Evolutionary conservation across 2,329 filamentous ascomycete genomes (phyloP), one percentile per base, ranked within the genome.

Genomic region (Fusarium oligoseptatum): DNA sequence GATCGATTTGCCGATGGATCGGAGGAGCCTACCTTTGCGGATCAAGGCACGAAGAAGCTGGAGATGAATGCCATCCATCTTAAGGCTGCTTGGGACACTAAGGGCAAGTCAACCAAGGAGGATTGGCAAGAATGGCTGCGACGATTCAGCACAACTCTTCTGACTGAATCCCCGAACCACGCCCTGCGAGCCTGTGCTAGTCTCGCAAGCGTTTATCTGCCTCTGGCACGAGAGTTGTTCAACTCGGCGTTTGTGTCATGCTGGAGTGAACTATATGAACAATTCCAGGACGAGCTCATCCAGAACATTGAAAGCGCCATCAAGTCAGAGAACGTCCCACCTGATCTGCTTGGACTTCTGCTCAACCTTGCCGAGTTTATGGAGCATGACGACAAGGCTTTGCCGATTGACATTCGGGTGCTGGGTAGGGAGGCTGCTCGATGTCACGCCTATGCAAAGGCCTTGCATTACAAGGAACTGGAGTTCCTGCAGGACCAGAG

Each of bases 61-160:
- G 95, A 97, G 71, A 96, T 98, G 83, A 99, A 99, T 77, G 95
- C 98, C 60, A 95, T 98, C 73, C 97, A 99, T 86, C 87, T 99
- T 24, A 98, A 98, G 83, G 93, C 93, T 73, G 97, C 97, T 0
- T 99, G 97, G 97, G 97, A 98, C 78, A 97, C 97, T 0, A 95
- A 93, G 68, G 95, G 97, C 70, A 98, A 98, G 81, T 98, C 96
- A 0, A 99, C 97, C 11, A 95, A 95, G 78, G 97, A 99, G 81
- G 97, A 99, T 83, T 99, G 97, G 97, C 94, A 98, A 79, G 97
- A 99, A 82, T 99, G 97, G 97, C 95, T 99, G 84, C 92, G 97
- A 71, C 91, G 96, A 32, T 98, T 99, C 84, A 98, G 96, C 80
- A 96, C 98, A 37, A 97, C 98, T 66, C 88, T 99, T 9, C 88